Conservation (phyloP, 2,329 filamentous ascomycete genomes). For the Boeremia lycopersici region DNA sequence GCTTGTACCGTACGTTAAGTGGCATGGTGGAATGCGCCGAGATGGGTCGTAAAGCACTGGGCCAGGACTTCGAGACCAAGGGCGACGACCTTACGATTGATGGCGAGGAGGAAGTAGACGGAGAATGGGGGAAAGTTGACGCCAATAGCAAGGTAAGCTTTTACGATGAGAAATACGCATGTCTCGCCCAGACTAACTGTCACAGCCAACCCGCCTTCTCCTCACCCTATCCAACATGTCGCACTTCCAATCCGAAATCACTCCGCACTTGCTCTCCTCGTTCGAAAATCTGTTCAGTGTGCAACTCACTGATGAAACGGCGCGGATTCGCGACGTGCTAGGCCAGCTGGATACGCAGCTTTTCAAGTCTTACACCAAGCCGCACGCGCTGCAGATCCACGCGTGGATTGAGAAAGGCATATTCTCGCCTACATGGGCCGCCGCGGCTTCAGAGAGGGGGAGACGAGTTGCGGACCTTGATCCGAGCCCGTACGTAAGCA, state of each 20-base stretch:
- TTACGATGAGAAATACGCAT: not conserved
- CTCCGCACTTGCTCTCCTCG: slow-evolving; percentile 85
- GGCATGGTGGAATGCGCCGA: slow-evolving; percentile 98
- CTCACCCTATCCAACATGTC: slow-evolving; percentile 92
- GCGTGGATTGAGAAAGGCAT: slow-evolving; percentile 77
- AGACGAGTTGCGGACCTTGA: slow-evolving; percentile 63
- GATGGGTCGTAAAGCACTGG: slow-evolving; percentile 67
- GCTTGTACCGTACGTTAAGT: slow-evolving; percentile 89
- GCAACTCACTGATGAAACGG: slow-evolving; percentile 90
- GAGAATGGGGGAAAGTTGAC: slow-evolving; percentile 42
- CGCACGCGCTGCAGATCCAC: slow-evolving; percentile 60
- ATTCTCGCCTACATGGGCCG: slow-evolving; percentile 71
- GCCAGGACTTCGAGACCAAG: slow-evolving; percentile 60
- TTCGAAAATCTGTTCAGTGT: slow-evolving; percentile 95
- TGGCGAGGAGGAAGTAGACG: slow-evolving; percentile 32
- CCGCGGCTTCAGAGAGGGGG: slow-evolving; percentile 2
- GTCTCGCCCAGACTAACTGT: slow-evolving; percentile 16
- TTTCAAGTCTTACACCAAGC: slow-evolving; percentile 89
- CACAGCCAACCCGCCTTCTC: slow-evolving; percentile 86
- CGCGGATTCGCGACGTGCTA: slow-evolving; percentile 88
- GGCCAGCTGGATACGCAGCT: slow-evolving; percentile 87
- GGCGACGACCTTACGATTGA: slow-evolving; percentile 55
- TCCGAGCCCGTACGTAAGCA: slow-evolving; percentile 88
- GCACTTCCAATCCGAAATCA: slow-evolving; percentile 77
- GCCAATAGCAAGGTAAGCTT: slow-evolving; percentile 42